phyloP scores from a whole-genome alignment of 495 filamentous ascomycete species.

The Xylaria castorea region DNA sequence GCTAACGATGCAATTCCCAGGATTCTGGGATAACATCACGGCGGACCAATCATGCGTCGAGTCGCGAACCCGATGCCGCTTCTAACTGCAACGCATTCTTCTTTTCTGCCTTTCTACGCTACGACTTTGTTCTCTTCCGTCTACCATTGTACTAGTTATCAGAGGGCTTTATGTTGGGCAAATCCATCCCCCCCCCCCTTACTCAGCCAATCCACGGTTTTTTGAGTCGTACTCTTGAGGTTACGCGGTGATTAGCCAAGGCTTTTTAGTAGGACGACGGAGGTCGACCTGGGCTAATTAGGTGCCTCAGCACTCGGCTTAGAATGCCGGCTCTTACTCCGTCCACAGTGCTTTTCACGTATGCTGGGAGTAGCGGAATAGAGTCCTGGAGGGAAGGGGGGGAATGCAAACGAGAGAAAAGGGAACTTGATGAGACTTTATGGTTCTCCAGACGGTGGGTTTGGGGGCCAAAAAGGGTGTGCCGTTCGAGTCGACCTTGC shows the following conservation, averaged over 20 bases:
- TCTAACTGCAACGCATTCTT: neutral
- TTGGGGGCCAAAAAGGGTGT: conserved; percentile 24
- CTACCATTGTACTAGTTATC: neutral
- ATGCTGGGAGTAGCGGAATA: neutral
- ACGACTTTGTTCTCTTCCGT: neutral
- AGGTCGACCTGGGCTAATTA: conserved; percentile 16
- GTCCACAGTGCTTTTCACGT: neutral
- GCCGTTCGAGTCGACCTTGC: conserved; percentile 2
- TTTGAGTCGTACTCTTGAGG: neutral
- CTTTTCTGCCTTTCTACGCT: neutral
- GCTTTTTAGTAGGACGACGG: neutral
- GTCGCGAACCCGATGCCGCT: conserved; percentile 8
- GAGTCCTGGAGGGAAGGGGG: neutral
- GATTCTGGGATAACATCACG: conserved; percentile 28
- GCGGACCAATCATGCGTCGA: conserved; percentile 17
- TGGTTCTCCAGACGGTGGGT: neutral
- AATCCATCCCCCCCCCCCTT: neutral
- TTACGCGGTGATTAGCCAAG: neutral
- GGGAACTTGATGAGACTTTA: neutral
- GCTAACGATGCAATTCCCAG: conserved; percentile 31
- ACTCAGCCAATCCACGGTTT: neutral
- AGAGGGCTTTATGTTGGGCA: neutral
- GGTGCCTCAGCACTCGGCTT: neutral
- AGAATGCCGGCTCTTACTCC: neutral
- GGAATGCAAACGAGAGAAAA: neutral